A percentile compares a stretch with the other conserved stretches of the same genome.
phyloP scores from a whole-genome alignment of 2,329 filamentous ascomycete species.

The Pyrenochaeta sp. region DNA sequence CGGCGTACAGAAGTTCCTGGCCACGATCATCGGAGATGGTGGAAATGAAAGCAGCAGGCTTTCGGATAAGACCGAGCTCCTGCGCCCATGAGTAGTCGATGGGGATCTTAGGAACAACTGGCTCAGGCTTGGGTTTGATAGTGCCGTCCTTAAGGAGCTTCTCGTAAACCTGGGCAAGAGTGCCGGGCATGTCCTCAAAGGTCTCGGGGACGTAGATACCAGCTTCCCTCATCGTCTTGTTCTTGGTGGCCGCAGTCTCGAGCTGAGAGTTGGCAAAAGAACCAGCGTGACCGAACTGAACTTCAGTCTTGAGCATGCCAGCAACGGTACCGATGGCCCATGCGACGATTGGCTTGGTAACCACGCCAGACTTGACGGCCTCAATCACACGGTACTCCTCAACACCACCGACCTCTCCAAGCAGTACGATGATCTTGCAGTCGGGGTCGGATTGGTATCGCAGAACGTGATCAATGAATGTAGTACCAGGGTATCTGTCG shows the following conservation, averaged over 20 bases:
- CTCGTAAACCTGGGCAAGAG: conserved; percentile 84
- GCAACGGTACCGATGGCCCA: conserved; percentile 99
- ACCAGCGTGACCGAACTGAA: conserved; percentile 98
- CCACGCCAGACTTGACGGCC: conserved; percentile 89
- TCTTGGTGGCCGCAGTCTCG: conserved; percentile 96
- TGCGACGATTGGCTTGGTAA: conserved; percentile 98
- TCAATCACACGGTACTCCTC: conserved; percentile 99
- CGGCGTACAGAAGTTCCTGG: conserved; percentile 97
- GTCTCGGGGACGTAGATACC: conserved; percentile 94
- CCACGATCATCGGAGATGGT: conserved; percentile 99
- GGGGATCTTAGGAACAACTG: conserved; percentile 96
- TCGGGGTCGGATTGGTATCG: conserved; percentile 95
- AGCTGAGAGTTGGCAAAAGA: conserved; percentile 99
- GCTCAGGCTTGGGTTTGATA: conserved; percentile 87
- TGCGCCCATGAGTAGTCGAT: conserved; percentile 99
- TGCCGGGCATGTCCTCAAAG: conserved; percentile 89
- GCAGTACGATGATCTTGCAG: conserved; percentile 94
- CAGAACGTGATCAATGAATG: conserved; percentile 98
- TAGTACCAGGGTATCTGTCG: conserved; percentile 98
- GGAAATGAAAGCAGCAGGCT: conserved; percentile 99
- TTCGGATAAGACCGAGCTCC: conserved; percentile 98
- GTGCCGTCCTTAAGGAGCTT: conserved; percentile 84
- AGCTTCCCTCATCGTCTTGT: conserved; percentile 93
- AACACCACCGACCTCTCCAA: conserved; percentile 98
- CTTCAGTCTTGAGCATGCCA: conserved; percentile 99